phyloP scores from a whole-genome alignment of 108 stramenopile genomes.

The Skeletonema grethae region DNA sequence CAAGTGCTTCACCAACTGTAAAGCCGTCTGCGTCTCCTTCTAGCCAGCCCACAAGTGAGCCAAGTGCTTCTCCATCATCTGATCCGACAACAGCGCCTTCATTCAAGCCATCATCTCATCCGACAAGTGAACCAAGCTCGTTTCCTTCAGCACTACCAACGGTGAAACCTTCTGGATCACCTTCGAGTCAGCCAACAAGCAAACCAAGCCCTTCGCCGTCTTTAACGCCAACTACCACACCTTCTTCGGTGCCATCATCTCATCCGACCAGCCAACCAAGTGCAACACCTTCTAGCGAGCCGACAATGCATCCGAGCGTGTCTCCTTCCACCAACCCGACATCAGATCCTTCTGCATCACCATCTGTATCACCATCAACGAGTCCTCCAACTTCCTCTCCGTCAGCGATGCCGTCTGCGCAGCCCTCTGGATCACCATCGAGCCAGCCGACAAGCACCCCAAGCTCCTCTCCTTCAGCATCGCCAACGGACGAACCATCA shows the following conservation, averaged over 20 bases:
- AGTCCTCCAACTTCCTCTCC: conserved; percentile 12
- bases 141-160: conserved; percentile 3
- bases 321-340: conserved; percentile 5
- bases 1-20: background rate
- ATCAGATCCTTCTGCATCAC: conserved; percentile 5
- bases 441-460: background rate
- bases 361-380: conserved; percentile 12
- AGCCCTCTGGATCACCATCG: background rate
- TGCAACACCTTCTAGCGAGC: background rate
- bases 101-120: background rate
- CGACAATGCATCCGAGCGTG: background rate
- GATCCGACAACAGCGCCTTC: conserved; percentile 6
- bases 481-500: background rate
- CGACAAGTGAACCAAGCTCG: background rate
- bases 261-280: background rate
- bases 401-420: background rate
- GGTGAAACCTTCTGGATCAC: background rate
- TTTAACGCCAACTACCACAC: conserved; percentile 1
- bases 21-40: background rate
- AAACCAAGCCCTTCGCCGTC: background rate
- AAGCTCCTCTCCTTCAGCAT: conserved; percentile 5
- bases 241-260: background rate
- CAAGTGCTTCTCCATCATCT: no score
- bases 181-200: background rate
- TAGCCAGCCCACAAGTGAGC: background rate